Evolutionary conservation across 1,284 basidiomycete genomes (phyloP).

Genomic region (Heterobasidion annosum): DNA sequence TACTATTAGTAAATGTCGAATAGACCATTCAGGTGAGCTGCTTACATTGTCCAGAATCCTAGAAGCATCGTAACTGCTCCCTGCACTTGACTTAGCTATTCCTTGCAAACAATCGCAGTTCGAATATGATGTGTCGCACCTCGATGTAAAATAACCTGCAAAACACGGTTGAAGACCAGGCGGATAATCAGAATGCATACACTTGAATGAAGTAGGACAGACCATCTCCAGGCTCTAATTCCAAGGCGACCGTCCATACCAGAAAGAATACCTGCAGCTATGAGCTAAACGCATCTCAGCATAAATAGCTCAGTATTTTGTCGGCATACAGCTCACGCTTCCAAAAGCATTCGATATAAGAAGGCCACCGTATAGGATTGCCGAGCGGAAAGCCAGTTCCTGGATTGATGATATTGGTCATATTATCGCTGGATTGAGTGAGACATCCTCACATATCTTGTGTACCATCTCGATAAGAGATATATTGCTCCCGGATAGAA

Average conservation of each 20-base stretch:
- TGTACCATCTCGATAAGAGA: slow-evolving; percentile 58
- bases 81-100: slow-evolving; percentile 17
- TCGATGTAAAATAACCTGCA: slow-evolving; percentile 54
- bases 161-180: not conserved
- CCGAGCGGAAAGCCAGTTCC: slow-evolving; percentile 63
- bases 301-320: not conserved
- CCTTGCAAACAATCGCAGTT: no score
- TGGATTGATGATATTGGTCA: slow-evolving; percentile 12
- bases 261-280: slow-evolving; percentile 62
- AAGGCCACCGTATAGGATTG: slow-evolving; percentile 59
- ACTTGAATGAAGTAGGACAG: not conserved
- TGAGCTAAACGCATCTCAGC: slow-evolving; percentile 29
- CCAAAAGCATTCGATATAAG: slow-evolving; percentile 77
- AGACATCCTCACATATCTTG: slow-evolving; percentile 35
- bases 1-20: no score
- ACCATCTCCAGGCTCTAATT: slow-evolving; percentile 68
- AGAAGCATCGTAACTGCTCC: slow-evolving; percentile 48
- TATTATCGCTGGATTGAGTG: not conserved
- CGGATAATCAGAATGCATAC: not conserved
- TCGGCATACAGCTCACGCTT: slow-evolving; percentile 28
- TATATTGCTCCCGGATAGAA: slow-evolving; percentile 60
- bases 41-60: slow-evolving; percentile 48
- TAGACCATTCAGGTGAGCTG: not conserved
- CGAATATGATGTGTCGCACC: slow-evolving; percentile 18
- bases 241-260: slow-evolving; percentile 62